Evolutionary conservation across 225 moss, liverwort and hornwort genomes (phyloP).

Genomic region (Antitrichia curtipendula): DNA sequence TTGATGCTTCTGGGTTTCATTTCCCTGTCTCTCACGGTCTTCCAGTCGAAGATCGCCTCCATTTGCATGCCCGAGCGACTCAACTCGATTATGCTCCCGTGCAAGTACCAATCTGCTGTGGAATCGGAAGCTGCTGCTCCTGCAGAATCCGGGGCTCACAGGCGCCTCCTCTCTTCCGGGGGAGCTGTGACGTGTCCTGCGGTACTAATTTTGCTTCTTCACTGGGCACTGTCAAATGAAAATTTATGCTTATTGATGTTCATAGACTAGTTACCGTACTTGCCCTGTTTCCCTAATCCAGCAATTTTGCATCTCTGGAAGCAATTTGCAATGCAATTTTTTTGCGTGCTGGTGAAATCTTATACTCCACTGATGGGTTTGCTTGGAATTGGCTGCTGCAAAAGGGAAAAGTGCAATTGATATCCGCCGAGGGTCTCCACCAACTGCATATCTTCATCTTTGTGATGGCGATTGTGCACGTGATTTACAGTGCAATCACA

Average conservation of each 20-base stretch:
- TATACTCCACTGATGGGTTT: neutral
- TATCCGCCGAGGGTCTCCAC: conserved; percentile 75
- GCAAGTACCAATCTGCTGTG: neutral
- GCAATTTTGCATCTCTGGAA: neutral
- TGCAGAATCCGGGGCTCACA: neutral
- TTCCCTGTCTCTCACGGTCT: conserved; percentile 72
- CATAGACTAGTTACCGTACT: neutral
- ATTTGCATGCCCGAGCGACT: conserved; percentile 63
- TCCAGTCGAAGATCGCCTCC: conserved; percentile 42
- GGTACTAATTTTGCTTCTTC: neutral
- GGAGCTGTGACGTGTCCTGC: neutral
- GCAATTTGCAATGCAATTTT: neutral
- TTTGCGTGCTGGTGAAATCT: no score
- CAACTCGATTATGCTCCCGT: conserved; percentile 58
- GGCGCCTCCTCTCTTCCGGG: conserved; percentile 40
- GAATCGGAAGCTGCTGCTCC: neutral
- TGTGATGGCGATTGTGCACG: conserved; percentile 84
- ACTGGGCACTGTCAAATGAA: neutral
- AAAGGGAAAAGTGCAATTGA: conserved; percentile 73
- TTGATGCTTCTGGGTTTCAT: conserved; percentile 99
- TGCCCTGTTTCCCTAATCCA: neutral
- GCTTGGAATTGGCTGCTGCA: conserved; percentile 5
- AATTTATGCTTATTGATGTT: neutral
- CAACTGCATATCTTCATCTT: conserved; percentile 95
- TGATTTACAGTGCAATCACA: conserved; percentile 53